Evolutionary conservation across 805 yeast genomes (phyloP).

Genomic region (Candida saitoana): DNA sequence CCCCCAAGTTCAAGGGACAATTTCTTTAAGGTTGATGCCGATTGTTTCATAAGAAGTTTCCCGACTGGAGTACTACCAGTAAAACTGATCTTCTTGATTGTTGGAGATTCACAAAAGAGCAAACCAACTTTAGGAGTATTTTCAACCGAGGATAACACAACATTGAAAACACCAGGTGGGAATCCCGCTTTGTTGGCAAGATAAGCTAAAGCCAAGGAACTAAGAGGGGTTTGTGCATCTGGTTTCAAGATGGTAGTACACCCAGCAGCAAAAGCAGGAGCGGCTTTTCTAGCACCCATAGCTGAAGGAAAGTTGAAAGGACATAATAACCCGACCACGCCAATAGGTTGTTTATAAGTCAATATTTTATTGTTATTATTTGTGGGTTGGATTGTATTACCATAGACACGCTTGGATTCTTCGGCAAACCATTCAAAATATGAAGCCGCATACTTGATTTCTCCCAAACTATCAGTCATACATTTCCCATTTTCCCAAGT

Average conservation of each 20-base stretch:
- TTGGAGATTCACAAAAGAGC: conserved; percentile 49
- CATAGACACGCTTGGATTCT: conserved; percentile 55
- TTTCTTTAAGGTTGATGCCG: conserved; percentile 62
- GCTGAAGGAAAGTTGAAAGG: conserved; percentile 71
- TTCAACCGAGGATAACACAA: conserved; percentile 44
- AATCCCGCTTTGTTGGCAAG: conserved; percentile 57
- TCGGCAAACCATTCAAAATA: conserved; percentile 46
- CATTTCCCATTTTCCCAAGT: conserved; percentile 63
- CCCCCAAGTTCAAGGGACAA: conserved; percentile 75
- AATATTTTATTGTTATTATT: conserved; percentile 48
- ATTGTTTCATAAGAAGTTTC: conserved; percentile 58
- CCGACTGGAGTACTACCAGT: conserved; percentile 80
- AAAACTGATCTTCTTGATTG: conserved; percentile 65
- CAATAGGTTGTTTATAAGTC: conserved; percentile 57
- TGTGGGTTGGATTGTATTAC: conserved; percentile 54
- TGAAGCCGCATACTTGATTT: conserved; percentile 54
- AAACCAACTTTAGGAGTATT: conserved; percentile 52
- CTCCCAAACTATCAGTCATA: conserved; percentile 50
- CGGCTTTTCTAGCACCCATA: conserved; percentile 63
- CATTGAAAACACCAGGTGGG: conserved; percentile 55
- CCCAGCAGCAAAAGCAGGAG: conserved; percentile 64
- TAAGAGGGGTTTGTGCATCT: conserved; percentile 58
- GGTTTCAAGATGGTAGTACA: conserved; percentile 61
- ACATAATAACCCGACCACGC: conserved; percentile 59
- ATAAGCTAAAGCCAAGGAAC: conserved; percentile 54